Base-by-base conservation (phyloP, 2,329 filamentous ascomycete genomes). In the Ophiocordyceps unilateralis region DNA sequence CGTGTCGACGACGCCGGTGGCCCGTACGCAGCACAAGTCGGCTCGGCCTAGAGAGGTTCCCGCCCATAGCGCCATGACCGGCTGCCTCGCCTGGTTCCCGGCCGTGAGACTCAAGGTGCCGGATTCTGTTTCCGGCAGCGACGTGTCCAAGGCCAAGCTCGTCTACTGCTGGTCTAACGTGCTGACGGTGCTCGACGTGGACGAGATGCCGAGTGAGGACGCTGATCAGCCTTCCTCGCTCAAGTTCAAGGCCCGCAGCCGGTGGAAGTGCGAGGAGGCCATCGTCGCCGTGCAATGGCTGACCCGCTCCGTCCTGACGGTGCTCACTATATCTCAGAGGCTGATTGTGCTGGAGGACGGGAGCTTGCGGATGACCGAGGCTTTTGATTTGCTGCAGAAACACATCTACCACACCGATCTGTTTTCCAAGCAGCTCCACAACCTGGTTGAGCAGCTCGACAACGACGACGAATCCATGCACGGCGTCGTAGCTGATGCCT, bases 141-240 rank as follows among this genome's bases (percentile, higher is more conserved):
- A 78, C 8, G 70, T 80, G 10, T 88, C 84, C 17, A 81, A 79
- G 54, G 83, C 81, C 32, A 96, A 98, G 59, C 72, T 98, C 17
- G 89, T 85, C 1, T 98, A 98, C 63, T 95, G 88, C 60, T 98
- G 91, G 91, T 96, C 91, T 2, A 96, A 96, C 54, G 78, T 96
- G n/a, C 65, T 98, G 49, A 96, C 88, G 0, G 80, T 98, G 5
- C 65, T 98, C 21, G 91, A 98, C 49, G 77, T 96, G 11, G 79
- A 89, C 42, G 82, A 91, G 51, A 67, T 79, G 12, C 70, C 72
- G 19, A 62, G 72, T 1, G 72, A 77, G 14, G 78, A 86, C 50
- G 78, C 76, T 48, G 82, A 89, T 50, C 87, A 85, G 53, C 84
- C 83, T 4, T 75, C 85, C 1, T 78, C 71, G 40, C 73, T 96